These are phyloP conservation scores for Neotropicomus parvogracilis DNA, from an alignment of 1,284 basidiomycete genomes.

Conservation along the genomic window DNA sequence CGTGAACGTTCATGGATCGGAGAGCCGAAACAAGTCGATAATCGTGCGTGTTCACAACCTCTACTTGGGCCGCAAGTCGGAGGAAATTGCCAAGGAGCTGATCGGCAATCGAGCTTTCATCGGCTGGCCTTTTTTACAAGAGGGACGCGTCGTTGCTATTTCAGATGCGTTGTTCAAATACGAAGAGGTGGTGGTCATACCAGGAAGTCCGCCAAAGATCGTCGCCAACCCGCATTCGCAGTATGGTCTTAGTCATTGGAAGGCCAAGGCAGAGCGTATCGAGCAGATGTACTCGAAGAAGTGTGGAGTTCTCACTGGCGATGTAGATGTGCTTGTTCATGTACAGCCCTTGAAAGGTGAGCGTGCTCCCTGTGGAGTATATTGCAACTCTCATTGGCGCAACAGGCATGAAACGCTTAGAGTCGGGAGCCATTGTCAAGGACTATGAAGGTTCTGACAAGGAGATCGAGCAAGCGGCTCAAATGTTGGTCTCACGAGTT, in stretches of 20 bases:
- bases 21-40: constrained; percentile 91
- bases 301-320: constrained; percentile 82
- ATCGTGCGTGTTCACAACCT: constrained; percentile 81
- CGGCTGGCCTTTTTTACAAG: constrained; percentile 93
- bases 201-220: constrained; percentile 54
- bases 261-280: constrained; percentile 73
- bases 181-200: constrained; percentile 62
- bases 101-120: constrained; percentile 79
- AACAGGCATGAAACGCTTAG: constrained; percentile 83
- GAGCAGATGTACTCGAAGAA: constrained; percentile 88
- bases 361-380: constrained; percentile 14
- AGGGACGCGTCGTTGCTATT: constrained; percentile 83
- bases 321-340: constrained; percentile 78
- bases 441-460: constrained; percentile 85
- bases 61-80: constrained; percentile 63
- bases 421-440: constrained; percentile 89
- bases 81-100: constrained; percentile 73
- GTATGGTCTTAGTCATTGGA: constrained; percentile 69
- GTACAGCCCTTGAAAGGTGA: constrained; percentile 83
- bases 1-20: constrained; percentile 91
- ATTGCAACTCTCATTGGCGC: constrained; percentile 1
- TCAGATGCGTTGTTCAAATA: constrained; percentile 90
- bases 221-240: constrained; percentile 70
- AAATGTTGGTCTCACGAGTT: constrained; percentile 77
- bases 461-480: constrained; percentile 83